Evolutionary conservation across 2,329 filamentous ascomycete genomes (phyloP), one percentile per base, ranked within the genome.

Genomic region (Curvularia sp.): DNA sequence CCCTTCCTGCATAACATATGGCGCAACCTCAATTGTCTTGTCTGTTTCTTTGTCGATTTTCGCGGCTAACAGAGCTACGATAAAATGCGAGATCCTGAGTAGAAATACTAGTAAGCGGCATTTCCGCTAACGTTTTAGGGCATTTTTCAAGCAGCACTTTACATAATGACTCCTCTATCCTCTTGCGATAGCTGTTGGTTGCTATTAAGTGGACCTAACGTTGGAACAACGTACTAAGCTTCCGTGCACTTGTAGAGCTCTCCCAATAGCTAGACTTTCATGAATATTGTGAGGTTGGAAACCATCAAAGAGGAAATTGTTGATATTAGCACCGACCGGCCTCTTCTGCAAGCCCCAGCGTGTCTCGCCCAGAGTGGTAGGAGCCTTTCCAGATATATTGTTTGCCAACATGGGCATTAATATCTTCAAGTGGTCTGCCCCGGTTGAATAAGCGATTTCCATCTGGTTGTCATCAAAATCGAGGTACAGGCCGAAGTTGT

Each of bases 351-450:
- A 28, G 25, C 42, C 42, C 25, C 25, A 45, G 8, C 28, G 42
- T 28, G 42, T 45, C 42, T 45, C 42, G 12, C 42, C 42, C 23
- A 45, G 41, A 27, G 41, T 45, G 15, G 23, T 45, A 25, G 41
- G 41, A 27, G 41, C 41, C 13, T 27, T 27, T 10, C 41, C 41
- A 25, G 41, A 45, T 15, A 45, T 45, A n/a, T 45, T 45, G 3
- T 45, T 45, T 18, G 41, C 21, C 41, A 45, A 27, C 41, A 45
- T 25, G 13, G 41, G 41, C 7, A 23, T 45, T 12, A 45, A 2
- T n/a, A 45, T 45, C 13, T 45, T 27, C 15, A 45, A 27, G 7
- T 9, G 13, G 19, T 18, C 13, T 3, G 23, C 2, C 15, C 41
- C 41, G 1, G 23, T 45, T 18, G 41, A 45, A 45, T 45, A 45